phyloP scores from a whole-genome alignment of 140 eudicot species.

The Ambrosia hybrid region DNA sequence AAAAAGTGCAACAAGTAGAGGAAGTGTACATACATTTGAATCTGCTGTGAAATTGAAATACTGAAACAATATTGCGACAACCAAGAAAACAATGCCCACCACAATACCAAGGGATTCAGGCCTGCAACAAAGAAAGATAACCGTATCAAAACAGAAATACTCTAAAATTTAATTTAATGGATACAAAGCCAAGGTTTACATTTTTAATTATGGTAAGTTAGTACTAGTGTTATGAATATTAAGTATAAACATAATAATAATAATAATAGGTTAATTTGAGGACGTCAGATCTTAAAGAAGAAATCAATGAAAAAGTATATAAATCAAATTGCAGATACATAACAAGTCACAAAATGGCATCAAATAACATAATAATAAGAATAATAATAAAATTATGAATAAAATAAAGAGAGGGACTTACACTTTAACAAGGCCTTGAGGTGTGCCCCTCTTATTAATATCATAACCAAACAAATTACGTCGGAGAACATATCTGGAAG shows the following conservation, averaged over 20 bases:
- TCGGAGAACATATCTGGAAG: slow-evolving; percentile 61
- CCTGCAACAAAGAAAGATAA: slow-evolving; percentile 61
- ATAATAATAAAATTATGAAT: too few relatives aligned
- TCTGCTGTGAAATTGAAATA: slow-evolving; percentile 85
- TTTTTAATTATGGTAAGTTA: not conserved
- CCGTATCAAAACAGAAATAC: slow-evolving; percentile 1
- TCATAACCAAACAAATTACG: slow-evolving; percentile 86
- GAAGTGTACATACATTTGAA: slow-evolving; percentile 56
- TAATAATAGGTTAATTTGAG: too few relatives aligned
- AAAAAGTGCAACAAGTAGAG: slow-evolving; percentile 25
- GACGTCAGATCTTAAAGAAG: too few relatives aligned
- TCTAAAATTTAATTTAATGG: not conserved
- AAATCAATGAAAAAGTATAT: too few relatives aligned
- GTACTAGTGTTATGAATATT: too few relatives aligned
- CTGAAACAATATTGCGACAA: slow-evolving; percentile 78
- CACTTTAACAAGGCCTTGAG: slow-evolving; percentile 84
- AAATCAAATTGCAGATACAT: too few relatives aligned
- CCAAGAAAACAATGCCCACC: slow-evolving; percentile 86
- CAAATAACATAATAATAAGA: too few relatives aligned
- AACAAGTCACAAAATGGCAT: not conserved
- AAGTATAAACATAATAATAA: too few relatives aligned
- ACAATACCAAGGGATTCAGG: slow-evolving; percentile 95
- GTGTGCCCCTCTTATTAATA: slow-evolving; percentile 92
- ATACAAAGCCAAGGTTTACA: not conserved
- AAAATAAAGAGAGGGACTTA: slow-evolving; percentile 34